These are phyloP conservation scores for Fusarium pseudoanthophilum DNA, from an alignment of 2,329 filamentous ascomycete genomes.

Conservation along the genomic window DNA sequence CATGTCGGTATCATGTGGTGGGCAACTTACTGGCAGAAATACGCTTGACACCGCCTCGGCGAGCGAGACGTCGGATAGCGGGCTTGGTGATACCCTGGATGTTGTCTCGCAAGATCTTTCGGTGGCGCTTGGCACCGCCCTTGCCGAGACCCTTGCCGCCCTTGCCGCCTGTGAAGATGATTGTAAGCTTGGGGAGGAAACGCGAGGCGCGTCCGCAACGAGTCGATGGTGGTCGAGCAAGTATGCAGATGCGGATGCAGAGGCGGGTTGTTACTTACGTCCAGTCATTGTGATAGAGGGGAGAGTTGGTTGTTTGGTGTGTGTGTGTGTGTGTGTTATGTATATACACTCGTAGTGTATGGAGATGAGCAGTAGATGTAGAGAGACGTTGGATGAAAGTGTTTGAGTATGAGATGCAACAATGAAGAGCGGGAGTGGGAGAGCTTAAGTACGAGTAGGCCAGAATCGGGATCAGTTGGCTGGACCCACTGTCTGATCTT, in stretches of 20 bases:
- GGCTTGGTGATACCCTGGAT: conserved; percentile 99
- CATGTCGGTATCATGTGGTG: conserved; percentile 43
- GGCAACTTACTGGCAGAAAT: conserved; percentile 85
- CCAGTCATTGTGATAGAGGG: conserved; percentile 70
- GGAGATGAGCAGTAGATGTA: conserved; percentile 7
- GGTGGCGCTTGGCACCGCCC: conserved; percentile 98
- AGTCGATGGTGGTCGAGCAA: background rate
- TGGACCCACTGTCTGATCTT: conserved; percentile 35
- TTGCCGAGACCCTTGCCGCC: conserved; percentile 98
- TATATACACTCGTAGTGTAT: conserved; percentile 31
- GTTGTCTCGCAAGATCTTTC: conserved; percentile 99
- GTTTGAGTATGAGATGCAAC: conserved; percentile 16
- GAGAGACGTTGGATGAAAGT: conserved; percentile 31
- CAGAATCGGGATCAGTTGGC: conserved; percentile 51
- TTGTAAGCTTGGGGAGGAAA: conserved; percentile 70
- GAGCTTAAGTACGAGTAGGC: conserved; percentile 55
- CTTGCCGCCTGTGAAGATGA: conserved; percentile 76
- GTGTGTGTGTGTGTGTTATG: background rate
- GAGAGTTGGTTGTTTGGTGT: conserved; percentile 39
- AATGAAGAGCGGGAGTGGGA: conserved; percentile 43
- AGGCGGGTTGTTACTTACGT: conserved; percentile 65
- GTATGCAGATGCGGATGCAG: background rate
- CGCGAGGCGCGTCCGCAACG: conserved; percentile 66
- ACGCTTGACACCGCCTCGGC: conserved; percentile 99
- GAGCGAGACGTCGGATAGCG: conserved; percentile 96